Evolutionary conservation across 345 rosid genomes (phyloP).

Genomic region (Geranium brycei): DNA sequence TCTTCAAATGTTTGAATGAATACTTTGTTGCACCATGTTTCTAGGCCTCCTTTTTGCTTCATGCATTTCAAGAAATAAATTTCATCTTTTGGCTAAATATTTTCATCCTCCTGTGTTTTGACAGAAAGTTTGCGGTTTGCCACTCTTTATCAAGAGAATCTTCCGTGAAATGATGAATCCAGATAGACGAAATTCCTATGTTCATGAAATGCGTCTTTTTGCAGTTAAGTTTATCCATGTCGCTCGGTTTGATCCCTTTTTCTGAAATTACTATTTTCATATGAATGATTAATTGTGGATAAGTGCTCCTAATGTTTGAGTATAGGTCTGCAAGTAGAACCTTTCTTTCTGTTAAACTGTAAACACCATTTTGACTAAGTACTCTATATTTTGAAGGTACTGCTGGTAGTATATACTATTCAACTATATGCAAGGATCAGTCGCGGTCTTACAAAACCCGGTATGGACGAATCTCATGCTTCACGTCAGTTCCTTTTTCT

Average conservation of each 20-base stretch:
- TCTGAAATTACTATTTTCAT: no score
- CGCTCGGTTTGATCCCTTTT: not conserved
- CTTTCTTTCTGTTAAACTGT: no score
- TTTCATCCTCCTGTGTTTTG: conserved; percentile 8
- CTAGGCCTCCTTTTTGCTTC: conserved; percentile 1
- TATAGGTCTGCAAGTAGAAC: no score
- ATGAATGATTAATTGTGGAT: not conserved
- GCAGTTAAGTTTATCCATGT: conserved; percentile 46
- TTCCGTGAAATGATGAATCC: conserved; percentile 68
- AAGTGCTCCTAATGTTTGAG: no score
- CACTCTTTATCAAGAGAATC: conserved; percentile 54
- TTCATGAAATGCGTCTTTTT: conserved; percentile 56
- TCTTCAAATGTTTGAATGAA: no score
- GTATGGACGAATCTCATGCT: no score
- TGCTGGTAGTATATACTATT: no score
- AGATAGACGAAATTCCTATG: conserved; percentile 32
- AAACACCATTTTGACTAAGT: no score
- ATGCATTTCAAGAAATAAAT: conserved; percentile 2
- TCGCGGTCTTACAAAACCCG: no score
- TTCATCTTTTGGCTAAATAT: conserved; percentile 5
- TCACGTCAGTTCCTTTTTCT: not conserved
- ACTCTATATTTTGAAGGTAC: no score
- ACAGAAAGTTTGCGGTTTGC: conserved; percentile 54
- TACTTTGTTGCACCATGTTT: not conserved
- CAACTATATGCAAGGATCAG: no score